Evolutionary conservation across 164 flowering plant genomes (phyloP), one percentile per base, ranked within the genome.

Genomic region (Piper betle): DNA sequence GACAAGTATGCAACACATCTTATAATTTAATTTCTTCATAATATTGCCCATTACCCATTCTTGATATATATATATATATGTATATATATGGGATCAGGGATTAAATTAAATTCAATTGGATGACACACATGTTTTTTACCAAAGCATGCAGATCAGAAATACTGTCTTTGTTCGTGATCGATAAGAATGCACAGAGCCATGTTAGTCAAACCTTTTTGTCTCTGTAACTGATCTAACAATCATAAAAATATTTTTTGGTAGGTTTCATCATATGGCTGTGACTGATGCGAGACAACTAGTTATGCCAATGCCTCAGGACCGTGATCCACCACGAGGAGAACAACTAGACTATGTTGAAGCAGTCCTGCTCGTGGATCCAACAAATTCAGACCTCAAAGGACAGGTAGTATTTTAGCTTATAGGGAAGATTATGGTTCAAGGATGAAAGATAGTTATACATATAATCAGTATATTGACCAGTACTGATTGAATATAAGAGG

Each of bases 1-100:
- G 88, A 92, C 80, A 83, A 77, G 98, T 92, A 79, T 59, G 25
- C 37, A 4, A 39, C 41, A 38, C 15, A 13, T 37, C 20, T 39
- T 39, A 13, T 15, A 2, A 10, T 12, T 9, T 42, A 42, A 6
- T 42, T 10, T 10, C 15, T 10, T 46, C 15, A 15, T 46, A 15
- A 46, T 46, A 10, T 12, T 10, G 10, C 50, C 15, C 12, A 46
- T 2, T 46, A 46, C 50, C 15, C 15, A 11, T 11, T 6, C 15
- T 6, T 46, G 15, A 2, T 46, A 15, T 46, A 10, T 46, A 46
- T 15, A 9, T 6, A 10, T 12, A 10, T 10, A 46, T 46, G 1
- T 12, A 10, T 46, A 15, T 46, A 2, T 10, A 10, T 46, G n/a
- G n/a, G n/a, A n/a, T n/a, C n/a, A n/a, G n/a, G n/a, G n/a, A n/a